A percentile compares a stretch with the other conserved stretches of the same genome.
Evolutionary conservation across 2,329 filamentous ascomycete genomes (phyloP).

Genomic region (Phaeosphaeriaceae sp.): DNA sequence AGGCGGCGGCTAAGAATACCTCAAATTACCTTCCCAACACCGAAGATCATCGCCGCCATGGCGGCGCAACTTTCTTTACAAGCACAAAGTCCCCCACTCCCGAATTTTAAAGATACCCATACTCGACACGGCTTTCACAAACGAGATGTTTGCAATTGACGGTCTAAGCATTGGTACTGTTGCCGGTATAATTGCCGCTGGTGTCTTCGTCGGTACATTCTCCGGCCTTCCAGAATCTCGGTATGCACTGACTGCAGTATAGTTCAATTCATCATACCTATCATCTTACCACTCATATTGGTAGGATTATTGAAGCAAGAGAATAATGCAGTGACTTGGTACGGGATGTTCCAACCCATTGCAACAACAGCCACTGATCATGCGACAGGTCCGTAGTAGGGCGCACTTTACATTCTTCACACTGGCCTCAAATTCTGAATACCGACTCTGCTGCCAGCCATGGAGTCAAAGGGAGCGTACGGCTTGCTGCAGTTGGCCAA

Average conservation of each 20-base stretch:
- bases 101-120: no score
- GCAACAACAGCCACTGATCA: conserved; percentile 29
- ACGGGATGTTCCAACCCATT: conserved; percentile 2
- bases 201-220: conserved; percentile 38
- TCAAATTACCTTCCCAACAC: no score
- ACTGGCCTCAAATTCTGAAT: conserved; percentile 52
- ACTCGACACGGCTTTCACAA: no score
- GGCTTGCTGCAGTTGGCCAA: not conserved
- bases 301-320: conserved; percentile 11
- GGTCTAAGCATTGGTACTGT: conserved; percentile 47
- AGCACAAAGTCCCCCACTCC: no score
- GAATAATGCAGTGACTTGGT: conserved; percentile 32
- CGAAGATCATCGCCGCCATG: no score
- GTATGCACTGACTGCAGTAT: not conserved
- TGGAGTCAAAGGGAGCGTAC: conserved; percentile 31
- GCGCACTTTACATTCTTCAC: conserved; percentile 42
- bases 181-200: conserved; percentile 51
- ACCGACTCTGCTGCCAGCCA: conserved; percentile 44
- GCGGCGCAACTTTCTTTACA: no score
- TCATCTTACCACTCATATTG: conserved; percentile 12
- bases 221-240: not conserved
- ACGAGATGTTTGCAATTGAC: conserved; percentile 12
- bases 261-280: conserved; percentile 13
- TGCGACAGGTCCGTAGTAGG: conserved; percentile 45
- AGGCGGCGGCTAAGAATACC: no score